Conservation (phyloP, 2,329 filamentous ascomycete genomes). For the Aspergillus sclerotialis region DNA sequence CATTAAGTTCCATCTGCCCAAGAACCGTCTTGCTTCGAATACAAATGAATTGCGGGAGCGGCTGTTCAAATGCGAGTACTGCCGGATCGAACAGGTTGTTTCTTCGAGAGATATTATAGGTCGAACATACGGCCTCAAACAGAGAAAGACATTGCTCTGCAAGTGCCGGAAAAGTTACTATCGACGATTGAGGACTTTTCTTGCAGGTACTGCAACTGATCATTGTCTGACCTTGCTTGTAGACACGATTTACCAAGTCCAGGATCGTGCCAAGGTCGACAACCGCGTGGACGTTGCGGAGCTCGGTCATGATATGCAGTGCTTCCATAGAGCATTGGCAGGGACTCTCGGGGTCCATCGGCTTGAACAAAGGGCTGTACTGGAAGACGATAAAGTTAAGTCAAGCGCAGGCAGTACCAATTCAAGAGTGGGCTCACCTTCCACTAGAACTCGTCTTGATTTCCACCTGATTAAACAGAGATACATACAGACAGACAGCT, state of each 20-base stretch:
- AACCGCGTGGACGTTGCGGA: conserved; percentile 18
- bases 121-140: conserved; percentile 19
- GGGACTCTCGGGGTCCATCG: conserved; percentile 11
- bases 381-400: no score
- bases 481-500: no score
- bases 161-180: conserved; percentile 35
- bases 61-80: conserved; percentile 15
- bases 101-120: conserved; percentile 17
- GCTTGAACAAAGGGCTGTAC: no score
- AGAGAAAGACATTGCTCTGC: conserved; percentile 25
- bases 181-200: conserved; percentile 11
- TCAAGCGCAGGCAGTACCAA: no score
- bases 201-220: conserved; percentile 17
- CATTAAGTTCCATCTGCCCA: conserved; percentile 20
- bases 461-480: no score
- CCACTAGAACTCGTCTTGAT: no score
- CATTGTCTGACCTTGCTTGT: conserved; percentile 14
- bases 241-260: conserved; percentile 15
- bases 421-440: no score
- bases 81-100: conserved; percentile 16
- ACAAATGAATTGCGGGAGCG: conserved; percentile 16
- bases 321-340: conserved; percentile 19
- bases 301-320: conserved; percentile 16
- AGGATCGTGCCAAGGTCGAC: conserved; percentile 20
- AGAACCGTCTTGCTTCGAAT: conserved; percentile 18